Conservation (phyloP, 2,329 filamentous ascomycete species). For the Aspergillus persii region DNA sequence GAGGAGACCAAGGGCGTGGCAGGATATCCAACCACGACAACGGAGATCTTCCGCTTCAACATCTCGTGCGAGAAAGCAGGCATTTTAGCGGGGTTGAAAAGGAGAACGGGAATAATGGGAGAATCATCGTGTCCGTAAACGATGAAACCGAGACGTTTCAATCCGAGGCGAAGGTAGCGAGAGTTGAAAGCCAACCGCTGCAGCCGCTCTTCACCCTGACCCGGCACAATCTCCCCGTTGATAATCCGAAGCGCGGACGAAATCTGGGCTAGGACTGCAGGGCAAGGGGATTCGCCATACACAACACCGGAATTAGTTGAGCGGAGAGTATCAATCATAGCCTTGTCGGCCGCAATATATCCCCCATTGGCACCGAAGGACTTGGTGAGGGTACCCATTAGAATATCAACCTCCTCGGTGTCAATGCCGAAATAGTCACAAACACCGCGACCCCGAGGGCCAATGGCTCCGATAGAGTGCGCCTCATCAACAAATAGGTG, state of each 20-base stretch:
- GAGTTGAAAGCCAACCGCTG: constrained; percentile 98
- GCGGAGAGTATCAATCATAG: constrained; percentile 88
- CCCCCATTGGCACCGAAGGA: constrained; percentile 98
- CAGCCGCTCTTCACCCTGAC: constrained; percentile 91
- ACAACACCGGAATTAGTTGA: constrained; percentile 81
- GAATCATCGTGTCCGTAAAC: constrained; percentile 97
- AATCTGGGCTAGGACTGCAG: constrained; percentile 88
- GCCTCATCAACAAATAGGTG: constrained; percentile 94
- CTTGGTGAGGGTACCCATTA: constrained; percentile 98
- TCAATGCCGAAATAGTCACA: constrained; percentile 97
- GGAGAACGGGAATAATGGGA: constrained; percentile 87
- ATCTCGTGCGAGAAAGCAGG: constrained; percentile 98
- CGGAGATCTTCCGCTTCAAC: constrained; percentile 94
- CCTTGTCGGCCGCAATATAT: constrained; percentile 85
- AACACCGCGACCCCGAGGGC: constrained; percentile 83
- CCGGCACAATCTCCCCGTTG: constrained; percentile 78
- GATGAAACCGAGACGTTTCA: constrained; percentile 96
- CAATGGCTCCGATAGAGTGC: constrained; percentile 90
- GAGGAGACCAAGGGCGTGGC: constrained; percentile 94
- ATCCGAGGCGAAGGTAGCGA: constrained; percentile 90
- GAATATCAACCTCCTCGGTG: constrained; percentile 81
- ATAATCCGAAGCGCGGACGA: constrained; percentile 83
- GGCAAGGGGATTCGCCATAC: constrained; percentile 82
- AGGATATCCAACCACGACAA: constrained; percentile 95
- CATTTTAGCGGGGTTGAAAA: constrained; percentile 99